These are phyloP conservation scores for Hericium alpestre DNA, from an alignment of 768 basidiomycete genomes.

Conservation along the genomic window DNA sequence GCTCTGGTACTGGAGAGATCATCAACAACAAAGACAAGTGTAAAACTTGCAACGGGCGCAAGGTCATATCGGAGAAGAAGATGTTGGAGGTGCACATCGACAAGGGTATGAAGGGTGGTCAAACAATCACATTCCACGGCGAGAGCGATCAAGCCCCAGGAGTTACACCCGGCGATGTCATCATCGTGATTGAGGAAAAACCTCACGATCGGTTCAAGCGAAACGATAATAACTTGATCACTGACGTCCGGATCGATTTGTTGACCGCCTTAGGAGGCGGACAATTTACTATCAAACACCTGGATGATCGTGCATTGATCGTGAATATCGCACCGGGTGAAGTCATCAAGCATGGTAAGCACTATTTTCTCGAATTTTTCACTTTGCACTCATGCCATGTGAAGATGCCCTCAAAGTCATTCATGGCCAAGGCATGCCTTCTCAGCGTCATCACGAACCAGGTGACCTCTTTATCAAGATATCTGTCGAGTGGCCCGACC, in stretches of 20 bases:
- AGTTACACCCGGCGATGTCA: constrained; percentile 85
- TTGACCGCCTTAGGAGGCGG: constrained; percentile 91
- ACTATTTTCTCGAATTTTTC: not conserved
- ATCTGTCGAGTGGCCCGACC: constrained; percentile 81
- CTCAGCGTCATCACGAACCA: constrained; percentile 91
- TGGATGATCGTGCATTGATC: constrained; percentile 84
- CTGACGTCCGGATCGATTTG: constrained; percentile 84
- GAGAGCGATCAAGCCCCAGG: constrained; percentile 90
- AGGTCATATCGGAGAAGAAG: constrained; percentile 89
- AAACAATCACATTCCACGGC: constrained; percentile 79
- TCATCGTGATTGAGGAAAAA: constrained; percentile 91
- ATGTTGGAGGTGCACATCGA: constrained; percentile 96
- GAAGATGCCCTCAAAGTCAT: constrained; percentile 85
- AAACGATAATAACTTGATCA: constrained; percentile 78
- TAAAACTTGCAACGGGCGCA: constrained; percentile 89
- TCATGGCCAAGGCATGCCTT: constrained; percentile 95
- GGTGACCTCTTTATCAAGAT: constrained; percentile 89
- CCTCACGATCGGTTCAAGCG: constrained; percentile 82
- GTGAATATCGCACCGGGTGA: constrained; percentile 84
- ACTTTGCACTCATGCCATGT: constrained; percentile 5
- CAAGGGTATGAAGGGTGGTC: constrained; percentile 93
- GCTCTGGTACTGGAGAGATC: constrained; percentile 86
- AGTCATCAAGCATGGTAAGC: constrained; percentile 84
- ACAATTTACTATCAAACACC: constrained; percentile 78
- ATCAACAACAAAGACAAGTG: constrained; percentile 92